phyloP scores from a whole-genome alignment of 345 rosid genomes.

The Eucalyptus microcorys region DNA sequence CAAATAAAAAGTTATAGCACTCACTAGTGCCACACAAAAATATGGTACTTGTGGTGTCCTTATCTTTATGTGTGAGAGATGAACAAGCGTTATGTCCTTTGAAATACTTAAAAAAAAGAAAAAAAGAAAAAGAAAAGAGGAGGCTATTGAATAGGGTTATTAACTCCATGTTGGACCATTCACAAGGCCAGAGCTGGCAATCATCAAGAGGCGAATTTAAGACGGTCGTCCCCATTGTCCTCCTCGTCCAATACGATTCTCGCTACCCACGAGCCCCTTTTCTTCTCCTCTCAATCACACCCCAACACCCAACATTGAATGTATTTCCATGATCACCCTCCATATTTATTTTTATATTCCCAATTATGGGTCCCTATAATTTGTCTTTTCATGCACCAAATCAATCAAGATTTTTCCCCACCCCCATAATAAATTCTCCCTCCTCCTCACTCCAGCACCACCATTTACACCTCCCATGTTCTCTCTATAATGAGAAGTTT shows the following conservation, averaged over 20 bases:
- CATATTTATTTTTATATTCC: background rate
- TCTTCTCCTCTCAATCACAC: background rate
- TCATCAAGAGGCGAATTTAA: conserved; percentile 21
- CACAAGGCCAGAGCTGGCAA: conserved; percentile 19
- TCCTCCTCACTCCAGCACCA: background rate
- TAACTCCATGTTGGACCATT: conserved; percentile 30
- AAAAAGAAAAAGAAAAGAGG: too few relatives aligned
- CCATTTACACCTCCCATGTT: background rate
- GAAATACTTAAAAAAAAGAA: background rate
- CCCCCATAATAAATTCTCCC: conserved; percentile 8
- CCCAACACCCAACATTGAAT: background rate
- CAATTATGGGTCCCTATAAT: background rate
- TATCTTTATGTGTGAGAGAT: background rate
- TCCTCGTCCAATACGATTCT: background rate
- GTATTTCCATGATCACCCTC: background rate
- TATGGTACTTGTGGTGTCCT: background rate
- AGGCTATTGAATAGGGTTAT: conserved; percentile 13
- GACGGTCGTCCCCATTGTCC: conserved; percentile 23
- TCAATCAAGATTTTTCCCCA: background rate
- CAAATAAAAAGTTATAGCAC: background rate
- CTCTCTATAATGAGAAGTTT: background rate
- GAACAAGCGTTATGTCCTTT: background rate
- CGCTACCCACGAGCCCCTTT: background rate
- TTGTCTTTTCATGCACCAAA: background rate
- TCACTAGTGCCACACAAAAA: too few relatives aligned